phyloP scores from a whole-genome alignment of 2,329 filamentous ascomycete species.

The Nemania sp. region DNA sequence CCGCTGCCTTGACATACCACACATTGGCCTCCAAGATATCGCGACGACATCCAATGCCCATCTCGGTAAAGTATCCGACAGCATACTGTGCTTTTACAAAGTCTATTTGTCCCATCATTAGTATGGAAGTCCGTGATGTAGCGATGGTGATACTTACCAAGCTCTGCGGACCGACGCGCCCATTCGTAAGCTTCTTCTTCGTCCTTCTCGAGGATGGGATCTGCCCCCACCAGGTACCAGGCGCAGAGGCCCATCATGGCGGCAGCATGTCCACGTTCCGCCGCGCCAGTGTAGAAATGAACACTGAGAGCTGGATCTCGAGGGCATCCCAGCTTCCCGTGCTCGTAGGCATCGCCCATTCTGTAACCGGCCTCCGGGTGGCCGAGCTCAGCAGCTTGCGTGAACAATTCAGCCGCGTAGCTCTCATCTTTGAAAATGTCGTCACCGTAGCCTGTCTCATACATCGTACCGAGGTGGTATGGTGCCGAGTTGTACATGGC shows the following conservation, averaged over 20 bases:
- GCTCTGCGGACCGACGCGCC: constrained; percentile 83
- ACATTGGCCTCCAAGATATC: constrained; percentile 97
- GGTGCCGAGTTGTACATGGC: constrained; percentile 90
- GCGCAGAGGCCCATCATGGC: constrained; percentile 99
- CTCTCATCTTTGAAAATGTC: constrained; percentile 90
- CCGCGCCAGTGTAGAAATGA: constrained; percentile 95
- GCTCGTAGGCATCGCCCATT: constrained; percentile 96
- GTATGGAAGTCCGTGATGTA: constrained; percentile 6
- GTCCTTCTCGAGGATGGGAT: constrained; percentile 90
- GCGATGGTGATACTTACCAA: constrained; percentile 63
- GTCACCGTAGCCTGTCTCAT: constrained; percentile 91
- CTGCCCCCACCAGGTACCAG: constrained; percentile 96
- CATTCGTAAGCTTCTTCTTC: constrained; percentile 97
- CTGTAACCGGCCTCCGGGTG: constrained; percentile 84
- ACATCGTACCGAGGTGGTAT: constrained; percentile 85
- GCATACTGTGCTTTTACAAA: constrained; percentile 85
- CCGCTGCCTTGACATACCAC: constrained; percentile 96
- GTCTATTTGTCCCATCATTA: constrained; percentile 50
- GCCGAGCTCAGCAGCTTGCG: constrained; percentile 88
- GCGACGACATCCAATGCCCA: constrained; percentile 93
- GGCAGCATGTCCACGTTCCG: constrained; percentile 77
- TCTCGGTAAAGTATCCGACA: constrained; percentile 95
- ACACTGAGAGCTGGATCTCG: constrained; percentile 91
- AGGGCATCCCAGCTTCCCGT: constrained; percentile 84
- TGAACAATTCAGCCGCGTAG: constrained; percentile 93